These are phyloP conservation scores for Simplicillium sp. DNA, from an alignment of 2,329 filamentous ascomycete genomes.

Conservation along the genomic window DNA sequence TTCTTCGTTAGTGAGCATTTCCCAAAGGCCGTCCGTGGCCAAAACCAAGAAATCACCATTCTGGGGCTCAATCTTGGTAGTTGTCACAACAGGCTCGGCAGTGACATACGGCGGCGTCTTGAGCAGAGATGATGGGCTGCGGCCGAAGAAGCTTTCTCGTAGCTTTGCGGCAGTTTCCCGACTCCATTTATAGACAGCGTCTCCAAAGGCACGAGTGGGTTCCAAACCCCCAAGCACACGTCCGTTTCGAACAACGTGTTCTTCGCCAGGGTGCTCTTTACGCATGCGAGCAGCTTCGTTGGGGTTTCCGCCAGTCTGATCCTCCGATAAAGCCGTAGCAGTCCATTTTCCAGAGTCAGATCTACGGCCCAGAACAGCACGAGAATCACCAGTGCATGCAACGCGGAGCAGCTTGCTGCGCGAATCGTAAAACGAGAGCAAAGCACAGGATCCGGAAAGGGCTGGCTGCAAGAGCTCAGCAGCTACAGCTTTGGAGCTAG, in stretches of 20 bases:
- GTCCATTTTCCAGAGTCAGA: constrained; percentile 79
- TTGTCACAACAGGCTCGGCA: constrained; percentile 88
- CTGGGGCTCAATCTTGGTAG: constrained; percentile 80
- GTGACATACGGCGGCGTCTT: constrained; percentile 96
- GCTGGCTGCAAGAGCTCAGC: constrained; percentile 89
- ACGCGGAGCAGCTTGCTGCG: constrained; percentile 80
- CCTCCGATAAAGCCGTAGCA: constrained; percentile 78
- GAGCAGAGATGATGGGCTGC: constrained; percentile 64
- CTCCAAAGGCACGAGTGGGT: constrained; percentile 88
- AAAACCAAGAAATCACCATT: constrained; percentile 93
- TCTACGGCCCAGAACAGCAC: constrained; percentile 80
- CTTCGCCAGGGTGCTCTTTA: constrained; percentile 80
- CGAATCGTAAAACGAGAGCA: constrained; percentile 93
- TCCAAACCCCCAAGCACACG: constrained; percentile 87
- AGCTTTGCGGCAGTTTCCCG: constrained; percentile 75
- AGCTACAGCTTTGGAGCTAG: constrained; percentile 80
- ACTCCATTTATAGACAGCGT: constrained; percentile 95
- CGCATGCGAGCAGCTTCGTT: constrained; percentile 77
- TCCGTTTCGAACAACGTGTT: constrained; percentile 77
- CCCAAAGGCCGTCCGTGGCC: constrained; percentile 95
- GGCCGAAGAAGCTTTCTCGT: constrained; percentile 78
- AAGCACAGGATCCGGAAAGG: constrained; percentile 90
- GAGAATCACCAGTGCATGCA: constrained; percentile 92
- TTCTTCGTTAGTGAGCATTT: constrained; percentile 98
- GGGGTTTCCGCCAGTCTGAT: constrained; percentile 86